These are phyloP conservation scores for Podaxis rugospora DNA, from an alignment of 768 basidiomycete genomes.

Conservation along the genomic window DNA sequence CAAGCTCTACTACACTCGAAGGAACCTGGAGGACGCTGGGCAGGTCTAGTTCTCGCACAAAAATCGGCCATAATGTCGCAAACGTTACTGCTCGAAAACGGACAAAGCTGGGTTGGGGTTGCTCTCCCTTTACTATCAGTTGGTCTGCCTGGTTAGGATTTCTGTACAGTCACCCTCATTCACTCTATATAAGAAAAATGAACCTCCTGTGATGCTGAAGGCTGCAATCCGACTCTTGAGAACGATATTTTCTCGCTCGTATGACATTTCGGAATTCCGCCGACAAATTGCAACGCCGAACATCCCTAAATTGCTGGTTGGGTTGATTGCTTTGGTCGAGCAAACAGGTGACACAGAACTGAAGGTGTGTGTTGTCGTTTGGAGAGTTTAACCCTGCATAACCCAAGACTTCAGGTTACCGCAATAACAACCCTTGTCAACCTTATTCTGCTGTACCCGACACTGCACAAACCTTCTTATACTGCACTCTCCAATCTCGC, in stretches of 20 bases:
- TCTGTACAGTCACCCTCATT: slow-evolving; percentile 18
- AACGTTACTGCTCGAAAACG: slow-evolving; percentile 59
- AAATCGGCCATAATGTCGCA: slow-evolving; percentile 58
- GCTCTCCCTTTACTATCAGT: slow-evolving; percentile 68
- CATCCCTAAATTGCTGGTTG: slow-evolving; percentile 64
- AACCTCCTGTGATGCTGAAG: slow-evolving; percentile 54
- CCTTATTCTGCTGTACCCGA: slow-evolving; percentile 65
- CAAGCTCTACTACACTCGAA: slow-evolving; percentile 75
- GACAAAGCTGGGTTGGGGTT: slow-evolving; percentile 67
- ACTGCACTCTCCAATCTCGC: slow-evolving; percentile 48
- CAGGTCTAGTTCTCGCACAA: slow-evolving; percentile 71
- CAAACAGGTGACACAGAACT: slow-evolving; percentile 45
- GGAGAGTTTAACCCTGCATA: background rate
- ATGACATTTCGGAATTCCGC: slow-evolving; percentile 73
- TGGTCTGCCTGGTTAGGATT: slow-evolving; percentile 31
- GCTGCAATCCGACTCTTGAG: slow-evolving; percentile 62
- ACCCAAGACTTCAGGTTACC: slow-evolving; percentile 31
- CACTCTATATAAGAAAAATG: slow-evolving; percentile 54
- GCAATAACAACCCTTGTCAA: slow-evolving; percentile 44
- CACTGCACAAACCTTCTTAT: slow-evolving; percentile 54
- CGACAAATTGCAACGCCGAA: slow-evolving; percentile 71
- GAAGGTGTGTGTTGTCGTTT: slow-evolving; percentile 37
- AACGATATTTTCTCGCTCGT: slow-evolving; percentile 55
- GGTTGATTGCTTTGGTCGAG: slow-evolving; percentile 53
- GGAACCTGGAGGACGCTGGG: slow-evolving; percentile 75